Conservation (phyloP, 2,329 filamentous ascomycete genomes). For the Orbilia oligospora region DNA sequence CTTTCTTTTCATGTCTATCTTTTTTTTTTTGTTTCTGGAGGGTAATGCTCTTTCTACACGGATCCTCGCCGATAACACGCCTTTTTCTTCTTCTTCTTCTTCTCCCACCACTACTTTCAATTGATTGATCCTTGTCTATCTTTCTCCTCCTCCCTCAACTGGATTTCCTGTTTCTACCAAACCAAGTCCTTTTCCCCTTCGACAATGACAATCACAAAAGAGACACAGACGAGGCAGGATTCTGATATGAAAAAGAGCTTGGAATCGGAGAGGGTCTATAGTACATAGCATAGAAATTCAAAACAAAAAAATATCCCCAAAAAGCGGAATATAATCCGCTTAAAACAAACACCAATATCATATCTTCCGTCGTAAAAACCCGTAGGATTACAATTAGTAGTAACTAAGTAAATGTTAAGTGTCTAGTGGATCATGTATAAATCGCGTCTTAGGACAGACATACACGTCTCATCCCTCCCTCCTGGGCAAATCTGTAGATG, state of each 20-base stretch:
- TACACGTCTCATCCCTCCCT: slow-evolving; percentile 7
- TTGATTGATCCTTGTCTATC: slow-evolving; percentile 1
- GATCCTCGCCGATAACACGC: neutral
- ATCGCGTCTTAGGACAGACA: neutral
- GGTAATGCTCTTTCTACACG: neutral
- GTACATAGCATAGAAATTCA: slow-evolving; percentile 34
- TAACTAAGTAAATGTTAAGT: neutral
- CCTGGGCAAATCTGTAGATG: slow-evolving; percentile 26
- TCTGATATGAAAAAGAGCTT: slow-evolving; percentile 11
- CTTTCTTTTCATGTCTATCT: neutral
- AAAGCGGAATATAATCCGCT: neutral
- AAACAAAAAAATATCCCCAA: slow-evolving; percentile 19
- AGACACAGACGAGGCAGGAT: neutral
- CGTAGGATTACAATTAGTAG: neutral
- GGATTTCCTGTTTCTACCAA: neutral
- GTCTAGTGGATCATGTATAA: neutral
- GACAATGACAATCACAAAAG: neutral
- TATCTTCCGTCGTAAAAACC: neutral
- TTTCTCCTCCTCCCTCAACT: neutral
- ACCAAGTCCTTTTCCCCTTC: neutral
- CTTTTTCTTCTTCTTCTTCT: neutral
- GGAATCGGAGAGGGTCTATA: neutral
- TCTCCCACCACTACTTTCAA: too few species aligned
- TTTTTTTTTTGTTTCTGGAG: slow-evolving; percentile 14
- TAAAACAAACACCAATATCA: neutral